Evolutionary conservation across 768 basidiomycete genomes (phyloP).

Genomic region (Hydnum rufescens): DNA sequence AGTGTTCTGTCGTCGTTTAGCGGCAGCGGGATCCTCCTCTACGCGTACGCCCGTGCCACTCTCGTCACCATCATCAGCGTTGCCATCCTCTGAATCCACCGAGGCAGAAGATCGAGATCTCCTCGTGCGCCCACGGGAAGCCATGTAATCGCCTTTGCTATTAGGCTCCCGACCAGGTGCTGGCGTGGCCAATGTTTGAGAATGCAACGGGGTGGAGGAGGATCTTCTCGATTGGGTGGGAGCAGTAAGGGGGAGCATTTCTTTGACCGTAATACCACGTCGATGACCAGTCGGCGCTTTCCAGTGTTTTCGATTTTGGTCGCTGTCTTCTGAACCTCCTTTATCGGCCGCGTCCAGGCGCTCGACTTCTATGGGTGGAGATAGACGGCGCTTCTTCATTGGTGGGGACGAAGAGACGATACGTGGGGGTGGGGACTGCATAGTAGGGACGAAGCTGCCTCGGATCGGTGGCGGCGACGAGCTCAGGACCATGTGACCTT

Average conservation of each 20-base stretch:
- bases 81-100: too few relatives aligned
- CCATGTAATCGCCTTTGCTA: too few relatives aligned
- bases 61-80: too few relatives aligned
- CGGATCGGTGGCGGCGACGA: background rate
- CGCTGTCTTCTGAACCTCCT: too few relatives aligned
- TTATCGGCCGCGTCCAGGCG: too few relatives aligned
- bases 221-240: conserved; percentile 36
- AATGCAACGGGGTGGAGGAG: too few relatives aligned
- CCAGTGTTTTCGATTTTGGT: background rate
- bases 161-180: too few relatives aligned
- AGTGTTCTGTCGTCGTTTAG: conserved; percentile 69
- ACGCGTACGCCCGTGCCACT: conserved; percentile 26
- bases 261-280: conserved; percentile 42
- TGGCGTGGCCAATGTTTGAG: too few relatives aligned
- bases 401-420: background rate
- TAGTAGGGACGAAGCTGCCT: background rate
- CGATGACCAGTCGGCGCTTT: conserved; percentile 35
- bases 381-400: background rate
- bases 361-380: background rate
- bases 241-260: conserved; percentile 49
- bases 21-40: conserved; percentile 47
- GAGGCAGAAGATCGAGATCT: too few relatives aligned
- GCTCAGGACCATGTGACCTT: too few relatives aligned
- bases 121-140: too few relatives aligned
- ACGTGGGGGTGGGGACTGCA: background rate